Evolutionary conservation across 805 yeast genomes (phyloP), one percentile per base, ranked within the genome.

Genomic region (Isabelozyma pseudorhagii): DNA sequence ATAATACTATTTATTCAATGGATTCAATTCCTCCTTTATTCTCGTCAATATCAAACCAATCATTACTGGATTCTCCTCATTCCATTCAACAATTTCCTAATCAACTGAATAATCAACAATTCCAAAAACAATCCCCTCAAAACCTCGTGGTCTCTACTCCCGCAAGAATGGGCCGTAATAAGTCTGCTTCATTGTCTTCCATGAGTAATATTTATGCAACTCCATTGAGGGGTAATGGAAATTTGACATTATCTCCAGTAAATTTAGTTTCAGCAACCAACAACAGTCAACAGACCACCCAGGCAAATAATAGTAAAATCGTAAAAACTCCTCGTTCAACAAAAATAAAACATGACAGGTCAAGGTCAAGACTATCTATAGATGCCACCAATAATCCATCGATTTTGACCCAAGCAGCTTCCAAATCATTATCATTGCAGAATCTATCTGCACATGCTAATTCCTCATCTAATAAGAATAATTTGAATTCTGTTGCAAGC

Each of bases 351-450:
- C 80, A 76, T 55, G 57, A 67, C 31, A 56, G 80, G 46, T 69
- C 79, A 3, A 58, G 74, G 43, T 75, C 80, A 2, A 56, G 76
- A 39, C 55, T 72, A 28, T 69, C 75, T 10, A 40, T 72, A 15
- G 79, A 74, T 54, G 67, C 66, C 1, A 52, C 62, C n/a, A 51
- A 58, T 11, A 56, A 60, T 38, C 47, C 52, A 13, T 56, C 64
- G 40, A 53, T 44, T 45, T 46, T 44, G 29, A 42, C 28, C 40
- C 53, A 9, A 48, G 47, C 31, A 46, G 53, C 17, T 17, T 43
- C 8, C 31, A 17, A 40, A 40, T 21, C 25, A 9, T 13, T 44
- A 25, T 48, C 57, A 8, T 39, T 44, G n/a, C 50, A 52, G 42
- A 46, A 46, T 28, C 17, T 41, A n/a, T 38, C 45, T 25, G 42